Percentiles rank a stretch among this genome's conserved stretches.
These are phyloP conservation scores for Phylloporus arenicola DNA, from an alignment of 768 basidiomycete genomes.

Conservation along the genomic window DNA sequence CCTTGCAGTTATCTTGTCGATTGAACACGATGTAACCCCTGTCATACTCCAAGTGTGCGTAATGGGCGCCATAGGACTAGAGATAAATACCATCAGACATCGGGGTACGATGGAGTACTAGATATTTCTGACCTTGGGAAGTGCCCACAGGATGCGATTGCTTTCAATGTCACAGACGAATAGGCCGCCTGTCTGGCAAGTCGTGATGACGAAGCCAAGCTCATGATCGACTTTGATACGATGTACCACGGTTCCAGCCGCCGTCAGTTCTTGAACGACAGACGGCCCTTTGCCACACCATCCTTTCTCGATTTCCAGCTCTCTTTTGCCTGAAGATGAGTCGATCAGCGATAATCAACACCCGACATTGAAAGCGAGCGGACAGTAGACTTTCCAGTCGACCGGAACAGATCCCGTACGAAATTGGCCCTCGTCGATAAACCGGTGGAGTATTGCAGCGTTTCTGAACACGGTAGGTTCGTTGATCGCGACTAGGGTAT, in stretches of 20 bases:
- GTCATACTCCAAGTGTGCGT: conserved; percentile 70
- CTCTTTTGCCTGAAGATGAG: conserved; percentile 39
- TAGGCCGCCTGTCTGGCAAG: conserved; percentile 51
- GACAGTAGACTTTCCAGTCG: conserved; percentile 62
- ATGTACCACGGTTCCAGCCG: conserved; percentile 45
- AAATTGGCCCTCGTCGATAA: conserved; percentile 32
- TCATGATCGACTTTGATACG: conserved; percentile 73
- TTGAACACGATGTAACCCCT: conserved; percentile 71
- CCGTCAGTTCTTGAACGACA: conserved; percentile 29
- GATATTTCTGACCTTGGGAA: conserved; percentile 42
- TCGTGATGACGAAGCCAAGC: conserved; percentile 54
- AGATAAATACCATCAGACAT: background rate
- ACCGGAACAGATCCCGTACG: conserved; percentile 30
- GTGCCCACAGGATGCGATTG: conserved; percentile 54
- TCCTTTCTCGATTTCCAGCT: conserved; percentile 40
- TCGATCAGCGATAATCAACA: conserved; percentile 9
- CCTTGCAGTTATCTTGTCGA: conserved; percentile 49
- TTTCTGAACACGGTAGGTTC: conserved; percentile 51
- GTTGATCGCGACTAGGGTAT: conserved; percentile 42
- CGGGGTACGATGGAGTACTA: conserved; percentile 10
- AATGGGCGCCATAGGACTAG: conserved; percentile 15
- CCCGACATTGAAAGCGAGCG: conserved; percentile 1
- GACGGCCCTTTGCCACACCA: conserved; percentile 54
- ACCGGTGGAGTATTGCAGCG: conserved; percentile 49
- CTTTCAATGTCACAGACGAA: conserved; percentile 50